Base-by-base conservation (phyloP, 1,139 yeast species). In the Hemisphaericaspora xylanilytica region DNA sequence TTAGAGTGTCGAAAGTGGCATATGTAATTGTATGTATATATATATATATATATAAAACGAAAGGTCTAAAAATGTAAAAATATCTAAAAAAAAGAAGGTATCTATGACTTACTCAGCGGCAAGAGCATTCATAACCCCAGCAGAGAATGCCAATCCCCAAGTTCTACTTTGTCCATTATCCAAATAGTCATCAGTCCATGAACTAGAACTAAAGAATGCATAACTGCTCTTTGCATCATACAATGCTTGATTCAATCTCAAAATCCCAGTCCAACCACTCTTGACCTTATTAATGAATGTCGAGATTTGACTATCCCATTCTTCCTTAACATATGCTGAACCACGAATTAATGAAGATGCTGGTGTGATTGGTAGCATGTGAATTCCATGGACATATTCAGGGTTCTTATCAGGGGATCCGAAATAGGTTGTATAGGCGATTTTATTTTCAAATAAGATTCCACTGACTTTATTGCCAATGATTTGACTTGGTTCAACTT, bases 361-460 rank as follows among this genome's bases (percentile, higher is more conserved):
- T 0, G 96, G 92, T 0, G 95, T 87, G 35, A 86, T 68, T 15
- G 97, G 63, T 26, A 90, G 72, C 82, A 92, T 92, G 58, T 90
- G 97, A 46, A 90, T 89, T 56, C 96, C 96, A 55, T 90, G 97
- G 40, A 90, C 89, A 59, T 84, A 90, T 61, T 90, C 92, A 11
- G 72, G 67, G 41, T 70, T 61, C 8, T 39, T 34, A 60, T 79
- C 77, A 37, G 59, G 52, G 33, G 71, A 56, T 48, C 63, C 51
- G 76, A 66, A 37, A 77, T 71, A 40, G 59, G 58, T 92, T 3
- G 96, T 87, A 63, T 86, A 95, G 49, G 87, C 95, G 42, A 86
- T 64, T 65, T 92, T 90, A 64, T 90, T 89, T 60, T 89, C 96
- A 59, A 80, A 84, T 38, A 82, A 55, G 34, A 85, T 85, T 46